Evolutionary conservation across 2,329 filamentous ascomycete genomes (phyloP), one percentile per base, ranked within the genome.

Genomic region (Colletotrichum neosansevieriae): DNA sequence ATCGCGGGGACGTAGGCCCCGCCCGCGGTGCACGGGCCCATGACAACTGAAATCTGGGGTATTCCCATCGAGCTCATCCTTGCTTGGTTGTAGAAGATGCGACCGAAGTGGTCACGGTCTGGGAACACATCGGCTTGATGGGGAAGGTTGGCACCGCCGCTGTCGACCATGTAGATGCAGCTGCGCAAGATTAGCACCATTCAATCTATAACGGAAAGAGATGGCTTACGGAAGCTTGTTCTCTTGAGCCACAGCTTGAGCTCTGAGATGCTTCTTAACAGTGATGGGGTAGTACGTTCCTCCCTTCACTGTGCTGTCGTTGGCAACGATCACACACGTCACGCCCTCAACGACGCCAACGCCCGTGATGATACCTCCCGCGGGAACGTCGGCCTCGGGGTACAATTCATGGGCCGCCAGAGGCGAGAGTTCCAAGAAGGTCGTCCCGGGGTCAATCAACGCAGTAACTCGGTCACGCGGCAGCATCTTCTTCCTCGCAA

Each of bases 11-110:
- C 94, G 78, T 99, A 98, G 24, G 95, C 95, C 54, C 95, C 95
- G 58, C 95, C 95, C 2, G 95, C 95, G 1, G 96, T 99, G 81
- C 96, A 99, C 49, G 95, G 93, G 0, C 95, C 95, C 95, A 99
- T 98, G 53, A 99, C 95, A 2, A 98, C 94, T 10, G 93, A 91
- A 73, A 99, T 92, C 77, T 98, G 95, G 1, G 95, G 95, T 70
- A 98, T 97, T 4, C 94, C 94, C 72, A 91, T 82, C 2, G 92
- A 88, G 73, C 92, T 96, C 94, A 98, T 97, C 75, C 93, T 87
- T 3, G 96, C 95, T 80, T 99, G 95, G 82, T 99, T 98, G 85
- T 92, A 99, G 85, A 99, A 99, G 77, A 98, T 97, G 72, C 95
- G 93, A 40, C 95, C 94, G 77, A 99, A 98, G 79, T 98, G 95